Evolutionary conservation across 805 yeast genomes (phyloP), one percentile per base, ranked within the genome.

Genomic region (Candida xiaguanensis): DNA sequence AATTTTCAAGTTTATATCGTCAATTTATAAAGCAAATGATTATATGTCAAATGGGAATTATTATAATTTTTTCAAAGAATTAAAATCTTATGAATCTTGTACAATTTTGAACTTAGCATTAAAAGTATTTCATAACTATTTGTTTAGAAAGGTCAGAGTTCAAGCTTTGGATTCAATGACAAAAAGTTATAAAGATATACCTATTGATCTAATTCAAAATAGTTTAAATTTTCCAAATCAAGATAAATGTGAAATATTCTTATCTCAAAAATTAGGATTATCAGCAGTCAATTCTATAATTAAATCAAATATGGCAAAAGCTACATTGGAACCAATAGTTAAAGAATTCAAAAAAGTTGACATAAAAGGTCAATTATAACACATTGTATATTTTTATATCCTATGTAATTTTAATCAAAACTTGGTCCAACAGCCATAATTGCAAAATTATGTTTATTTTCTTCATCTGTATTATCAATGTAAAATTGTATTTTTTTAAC

Each of bases 361-460:
- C 55, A 89, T 91, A 45, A 90, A 90, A 66, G 98, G 98, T 1
- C 97, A 90, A 61, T 13, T 28, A 14, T 28, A 28, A 15, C 6
- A 8, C 28, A 32, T 14, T 15, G n/a, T 31, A 14, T 14, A 53
- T 14, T 5, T 25, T 5, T 25, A 25, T 28, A 28, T 13, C 6
- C 5, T 15, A 28, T 16, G 14, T n/a, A n/a, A n/a, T n/a, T n/a
- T 28, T 43, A 70, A 41, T 72, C 76, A 41, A 68, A 58, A 1
- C 72, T 56, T n/a, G 88, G 85, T 1, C 78, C 84, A 32, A 87
- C 53, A 0, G 95, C 96, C 66, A 89, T 75, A 55, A 89, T 65
- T 8, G 93, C 83, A 61, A 87, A 89, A 37, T 77, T 77, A 48
- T 78, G 61, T 44, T 74, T 74, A 51, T 80, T 77, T 18, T 61